phyloP scores from a whole-genome alignment of 2,329 filamentous ascomycete species.

The Neoascochyta sp. region DNA sequence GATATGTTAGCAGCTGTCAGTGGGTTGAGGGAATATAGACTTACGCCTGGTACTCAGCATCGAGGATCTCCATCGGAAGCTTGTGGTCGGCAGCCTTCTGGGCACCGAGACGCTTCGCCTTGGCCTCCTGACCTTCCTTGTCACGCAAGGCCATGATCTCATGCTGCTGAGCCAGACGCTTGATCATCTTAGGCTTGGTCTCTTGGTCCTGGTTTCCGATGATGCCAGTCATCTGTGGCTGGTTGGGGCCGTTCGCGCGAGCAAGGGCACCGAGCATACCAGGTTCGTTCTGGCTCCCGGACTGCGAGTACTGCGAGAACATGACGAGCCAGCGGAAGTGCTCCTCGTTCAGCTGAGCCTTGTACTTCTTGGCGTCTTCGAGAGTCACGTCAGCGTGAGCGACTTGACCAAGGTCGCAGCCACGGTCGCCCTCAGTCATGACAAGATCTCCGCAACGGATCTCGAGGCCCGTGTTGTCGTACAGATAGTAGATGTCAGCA shows the following conservation, averaged over 20 bases:
- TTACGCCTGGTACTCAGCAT: slow-evolving; percentile 98
- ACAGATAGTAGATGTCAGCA: slow-evolving; percentile 94
- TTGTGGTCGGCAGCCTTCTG: slow-evolving; percentile 94
- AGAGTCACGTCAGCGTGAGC: slow-evolving; percentile 83
- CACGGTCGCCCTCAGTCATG: slow-evolving; percentile 95
- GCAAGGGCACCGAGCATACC: slow-evolving; percentile 45
- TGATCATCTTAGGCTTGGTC: slow-evolving; percentile 94
- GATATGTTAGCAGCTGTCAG: slow-evolving; percentile 6
- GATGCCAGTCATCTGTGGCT: slow-evolving; percentile 56
- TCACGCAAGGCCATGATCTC: slow-evolving; percentile 86
- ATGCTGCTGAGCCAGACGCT: slow-evolving; percentile 85
- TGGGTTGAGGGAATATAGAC: slow-evolving; percentile 37
- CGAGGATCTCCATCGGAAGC: slow-evolving; percentile 96
- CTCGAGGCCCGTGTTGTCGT: slow-evolving; percentile 87
- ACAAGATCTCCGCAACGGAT: slow-evolving; percentile 91
- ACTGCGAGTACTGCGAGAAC: slow-evolving; percentile 67
- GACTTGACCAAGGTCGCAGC: slow-evolving; percentile 91
- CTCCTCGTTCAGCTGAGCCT: slow-evolving; percentile 88
- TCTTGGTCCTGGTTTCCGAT: slow-evolving; percentile 50
- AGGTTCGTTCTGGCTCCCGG: slow-evolving; percentile 44
- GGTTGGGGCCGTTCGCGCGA: slow-evolving; percentile 31
- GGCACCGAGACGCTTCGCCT: slow-evolving; percentile 93
- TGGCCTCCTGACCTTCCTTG: slow-evolving; percentile 96
- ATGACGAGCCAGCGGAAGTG: slow-evolving; percentile 99
- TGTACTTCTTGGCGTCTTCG: slow-evolving; percentile 80